phyloP scores from a whole-genome alignment of 2,329 filamentous ascomycete genomes.

The Macroventuria anomochaeta region DNA sequence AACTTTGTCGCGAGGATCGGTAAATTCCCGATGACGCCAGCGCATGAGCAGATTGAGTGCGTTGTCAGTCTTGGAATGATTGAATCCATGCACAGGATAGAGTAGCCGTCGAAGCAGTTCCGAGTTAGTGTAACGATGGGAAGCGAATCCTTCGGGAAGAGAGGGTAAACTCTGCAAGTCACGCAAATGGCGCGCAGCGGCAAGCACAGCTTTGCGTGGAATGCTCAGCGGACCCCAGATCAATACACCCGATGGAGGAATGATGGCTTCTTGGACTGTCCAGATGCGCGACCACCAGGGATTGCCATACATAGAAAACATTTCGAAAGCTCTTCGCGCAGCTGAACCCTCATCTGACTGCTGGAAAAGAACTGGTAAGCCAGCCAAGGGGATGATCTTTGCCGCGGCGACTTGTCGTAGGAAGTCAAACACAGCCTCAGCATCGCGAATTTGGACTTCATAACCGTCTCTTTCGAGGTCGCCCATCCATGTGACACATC shows the following conservation, averaged over 20 bases:
- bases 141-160: constrained; percentile 6
- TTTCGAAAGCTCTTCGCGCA: constrained; percentile 19
- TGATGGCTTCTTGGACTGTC: constrained; percentile 29
- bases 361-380: constrained; percentile 15
- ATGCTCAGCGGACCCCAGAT: constrained; percentile 22
- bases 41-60: constrained; percentile 26
- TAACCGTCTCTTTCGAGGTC: constrained; percentile 16
- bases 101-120: constrained; percentile 19
- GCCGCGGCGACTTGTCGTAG: constrained; percentile 12
- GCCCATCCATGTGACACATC: constrained; percentile 35
- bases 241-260: constrained; percentile 16
- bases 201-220: not conserved
- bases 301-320: constrained; percentile 27
- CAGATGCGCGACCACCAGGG: constrained; percentile 29
- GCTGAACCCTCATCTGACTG: not conserved
- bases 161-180: not conserved
- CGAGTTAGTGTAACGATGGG: constrained; percentile 1
- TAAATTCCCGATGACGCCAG: constrained; percentile 27
- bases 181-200: constrained; percentile 11
- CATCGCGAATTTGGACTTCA: not conserved
- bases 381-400: not conserved
- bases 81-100: constrained; percentile 25
- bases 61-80: constrained; percentile 10
- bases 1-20: constrained; percentile 34
- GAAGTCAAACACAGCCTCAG: constrained; percentile 23